These are phyloP conservation scores for Phaeotremella skinneri DNA, from an alignment of 768 basidiomycete species.

Conservation along the genomic window DNA sequence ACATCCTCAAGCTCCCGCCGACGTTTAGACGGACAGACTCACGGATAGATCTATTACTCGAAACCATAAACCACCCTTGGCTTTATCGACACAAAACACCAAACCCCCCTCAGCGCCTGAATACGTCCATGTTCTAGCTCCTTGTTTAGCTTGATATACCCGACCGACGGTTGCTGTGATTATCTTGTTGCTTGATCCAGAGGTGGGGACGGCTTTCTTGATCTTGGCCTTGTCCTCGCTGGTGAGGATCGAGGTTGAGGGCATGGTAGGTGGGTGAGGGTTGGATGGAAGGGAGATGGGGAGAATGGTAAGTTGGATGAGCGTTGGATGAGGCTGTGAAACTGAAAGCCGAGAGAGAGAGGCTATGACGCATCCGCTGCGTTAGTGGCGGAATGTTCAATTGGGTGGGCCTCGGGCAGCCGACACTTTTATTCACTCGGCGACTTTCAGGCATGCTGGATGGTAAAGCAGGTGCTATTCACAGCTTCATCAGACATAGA, in stretches of 20 bases:
- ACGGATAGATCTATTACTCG: constrained; percentile 73
- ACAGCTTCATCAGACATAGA: no score
- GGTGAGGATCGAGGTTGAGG: constrained; percentile 66
- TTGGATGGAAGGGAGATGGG: no score
- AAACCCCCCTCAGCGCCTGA: constrained; percentile 83
- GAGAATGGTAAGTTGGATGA: no score
- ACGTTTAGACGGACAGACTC: constrained; percentile 15
- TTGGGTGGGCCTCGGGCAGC: no score
- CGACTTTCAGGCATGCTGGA: no score
- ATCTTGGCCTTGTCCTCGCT: constrained; percentile 75
- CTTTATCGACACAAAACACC: constrained; percentile 65
- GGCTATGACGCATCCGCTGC: no score
- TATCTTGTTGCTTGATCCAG: constrained; percentile 64
- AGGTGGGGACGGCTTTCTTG: constrained; percentile 60
- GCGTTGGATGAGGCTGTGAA: no score
- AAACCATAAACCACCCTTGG: constrained; percentile 62
- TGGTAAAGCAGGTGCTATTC: no score
- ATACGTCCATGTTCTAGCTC: constrained; percentile 65
- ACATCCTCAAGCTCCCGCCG: background rate
- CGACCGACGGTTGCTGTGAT: constrained; percentile 75
- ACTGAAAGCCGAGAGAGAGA: no score
- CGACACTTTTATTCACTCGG: no score
- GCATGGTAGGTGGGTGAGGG: constrained; percentile 61
- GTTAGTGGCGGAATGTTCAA: no score
- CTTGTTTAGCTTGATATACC: constrained; percentile 72